Percentiles rank a stretch among this genome's conserved stretches.
Evolutionary conservation across 768 basidiomycete genomes (phyloP).

Genomic region (Podaxis sp.): DNA sequence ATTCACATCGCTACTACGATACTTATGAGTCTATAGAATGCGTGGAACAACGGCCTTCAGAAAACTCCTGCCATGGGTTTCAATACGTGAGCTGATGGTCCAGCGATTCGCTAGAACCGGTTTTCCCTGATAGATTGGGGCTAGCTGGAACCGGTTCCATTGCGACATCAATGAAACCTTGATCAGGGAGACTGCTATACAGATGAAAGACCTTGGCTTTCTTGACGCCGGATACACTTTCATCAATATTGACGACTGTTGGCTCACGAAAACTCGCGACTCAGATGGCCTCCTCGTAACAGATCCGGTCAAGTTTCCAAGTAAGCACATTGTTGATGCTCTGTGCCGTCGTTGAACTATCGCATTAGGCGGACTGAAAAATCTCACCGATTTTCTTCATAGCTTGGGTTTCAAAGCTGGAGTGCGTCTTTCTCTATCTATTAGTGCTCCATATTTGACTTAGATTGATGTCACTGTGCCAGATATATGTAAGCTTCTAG

Average conservation of each 20-base stretch:
- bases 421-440: slow-evolving; percentile 13
- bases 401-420: slow-evolving; percentile 24
- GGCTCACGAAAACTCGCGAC: slow-evolving; percentile 22
- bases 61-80: slow-evolving; percentile 26
- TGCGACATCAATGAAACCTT: slow-evolving; percentile 25
- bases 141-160: slow-evolving; percentile 25
- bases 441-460: neutral
- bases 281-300: slow-evolving; percentile 19
- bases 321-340: neutral
- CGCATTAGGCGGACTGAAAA: slow-evolving; percentile 19
- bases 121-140: neutral
- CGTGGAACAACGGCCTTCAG: slow-evolving; percentile 22
- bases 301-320: slow-evolving; percentile 24
- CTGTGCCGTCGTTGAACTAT: neutral
- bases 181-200: slow-evolving; percentile 21
- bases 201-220: slow-evolving; percentile 23
- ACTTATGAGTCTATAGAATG: slow-evolving; percentile 11
- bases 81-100: slow-evolving; percentile 18
- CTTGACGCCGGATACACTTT: slow-evolving; percentile 24
- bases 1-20: neutral
- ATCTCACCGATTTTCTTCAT: slow-evolving; percentile 24
- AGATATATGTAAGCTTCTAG: slow-evolving; percentile 20
- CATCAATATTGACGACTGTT: slow-evolving; percentile 26
- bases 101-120: no score
- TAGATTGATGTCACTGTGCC: neutral